Percentiles rank a stretch among this genome's conserved stretches.
phyloP scores from a whole-genome alignment of 352 stramenopile species.

The Blastocystis sp. region DNA sequence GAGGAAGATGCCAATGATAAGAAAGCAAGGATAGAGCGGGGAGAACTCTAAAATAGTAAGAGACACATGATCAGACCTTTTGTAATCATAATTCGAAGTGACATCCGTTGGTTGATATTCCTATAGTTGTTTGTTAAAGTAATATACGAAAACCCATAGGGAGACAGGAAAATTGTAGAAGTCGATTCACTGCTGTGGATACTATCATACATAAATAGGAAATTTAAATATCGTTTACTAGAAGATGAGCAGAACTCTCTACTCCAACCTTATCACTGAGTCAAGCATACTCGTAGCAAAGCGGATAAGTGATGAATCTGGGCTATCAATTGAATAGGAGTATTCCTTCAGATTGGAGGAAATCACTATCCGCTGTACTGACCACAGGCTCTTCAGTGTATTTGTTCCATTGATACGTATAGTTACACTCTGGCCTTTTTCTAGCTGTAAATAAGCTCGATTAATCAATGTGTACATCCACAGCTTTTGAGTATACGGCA shows the following conservation, averaged over 20 bases:
- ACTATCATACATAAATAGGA: slow-evolving; percentile 3
- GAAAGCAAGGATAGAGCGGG: not conserved
- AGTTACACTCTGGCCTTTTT: slow-evolving; percentile 7
- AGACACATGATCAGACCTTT: not conserved
- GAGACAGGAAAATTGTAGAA: slow-evolving; percentile 40
- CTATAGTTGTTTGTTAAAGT: slow-evolving; percentile 46
- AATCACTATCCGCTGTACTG: slow-evolving; percentile 12
- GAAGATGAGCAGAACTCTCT: not conserved
- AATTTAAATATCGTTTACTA: slow-evolving; percentile 29
- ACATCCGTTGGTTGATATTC: not conserved
- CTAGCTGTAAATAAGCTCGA: not conserved
- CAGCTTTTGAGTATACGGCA: not conserved
- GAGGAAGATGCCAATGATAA: not conserved
- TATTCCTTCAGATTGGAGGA: slow-evolving; percentile 44
- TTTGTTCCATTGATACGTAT: slow-evolving; percentile 53
- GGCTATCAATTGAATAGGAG: slow-evolving; percentile 38
- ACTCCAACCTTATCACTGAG: not conserved
- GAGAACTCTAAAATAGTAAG: slow-evolving; percentile 14
- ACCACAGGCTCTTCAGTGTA: slow-evolving; percentile 18
- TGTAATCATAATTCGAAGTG: not conserved
- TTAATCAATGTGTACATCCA: not conserved
- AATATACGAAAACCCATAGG: slow-evolving; percentile 11
- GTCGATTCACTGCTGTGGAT: not conserved
- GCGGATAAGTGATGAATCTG: slow-evolving; percentile 32
- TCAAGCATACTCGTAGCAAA: not conserved